phyloP scores from a whole-genome alignment of 2,329 filamentous ascomycete species.

The Endoconidiophora laricicola region DNA sequence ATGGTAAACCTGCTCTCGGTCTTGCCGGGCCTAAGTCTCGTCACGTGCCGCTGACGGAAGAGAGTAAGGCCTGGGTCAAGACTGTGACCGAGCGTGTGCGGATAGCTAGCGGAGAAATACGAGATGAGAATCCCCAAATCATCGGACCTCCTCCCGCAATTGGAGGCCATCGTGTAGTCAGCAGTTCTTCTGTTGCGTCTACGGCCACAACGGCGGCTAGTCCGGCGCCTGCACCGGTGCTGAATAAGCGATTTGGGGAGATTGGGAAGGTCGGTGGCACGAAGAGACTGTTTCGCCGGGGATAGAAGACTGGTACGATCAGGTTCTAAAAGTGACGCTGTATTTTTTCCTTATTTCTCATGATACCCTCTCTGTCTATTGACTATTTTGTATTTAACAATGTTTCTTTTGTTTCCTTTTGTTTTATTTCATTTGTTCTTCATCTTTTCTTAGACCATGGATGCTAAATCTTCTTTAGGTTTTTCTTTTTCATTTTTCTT shows the following conservation, averaged over 20 bases:
- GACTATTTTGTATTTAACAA: background rate
- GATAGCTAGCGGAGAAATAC: slow-evolving; percentile 51
- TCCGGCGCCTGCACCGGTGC: background rate
- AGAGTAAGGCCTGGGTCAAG: slow-evolving; percentile 67
- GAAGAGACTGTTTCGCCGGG: slow-evolving; percentile 50
- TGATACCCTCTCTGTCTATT: background rate
- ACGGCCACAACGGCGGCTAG: background rate
- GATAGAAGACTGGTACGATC: slow-evolving; percentile 9
- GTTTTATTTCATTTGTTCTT: background rate
- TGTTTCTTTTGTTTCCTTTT: background rate
- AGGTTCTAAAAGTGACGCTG: background rate
- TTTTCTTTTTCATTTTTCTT: background rate
- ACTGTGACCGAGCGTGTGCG: slow-evolving; percentile 68
- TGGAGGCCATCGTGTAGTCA: background rate
- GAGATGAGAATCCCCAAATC: slow-evolving; percentile 16
- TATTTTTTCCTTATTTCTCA: background rate
- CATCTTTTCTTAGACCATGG: background rate
- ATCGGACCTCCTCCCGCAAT: background rate
- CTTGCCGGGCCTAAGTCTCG: slow-evolving; percentile 54
- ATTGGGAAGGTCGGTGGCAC: slow-evolving; percentile 57
- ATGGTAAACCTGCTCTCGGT: slow-evolving; percentile 30
- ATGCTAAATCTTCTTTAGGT: background rate
- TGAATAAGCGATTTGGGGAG: slow-evolving; percentile 40
- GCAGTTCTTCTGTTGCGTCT: background rate
- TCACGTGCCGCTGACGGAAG: slow-evolving; percentile 49